These are phyloP conservation scores for Halophytophthora polymorphica DNA, from an alignment of 352 stramenopile genomes.

Conservation along the genomic window DNA sequence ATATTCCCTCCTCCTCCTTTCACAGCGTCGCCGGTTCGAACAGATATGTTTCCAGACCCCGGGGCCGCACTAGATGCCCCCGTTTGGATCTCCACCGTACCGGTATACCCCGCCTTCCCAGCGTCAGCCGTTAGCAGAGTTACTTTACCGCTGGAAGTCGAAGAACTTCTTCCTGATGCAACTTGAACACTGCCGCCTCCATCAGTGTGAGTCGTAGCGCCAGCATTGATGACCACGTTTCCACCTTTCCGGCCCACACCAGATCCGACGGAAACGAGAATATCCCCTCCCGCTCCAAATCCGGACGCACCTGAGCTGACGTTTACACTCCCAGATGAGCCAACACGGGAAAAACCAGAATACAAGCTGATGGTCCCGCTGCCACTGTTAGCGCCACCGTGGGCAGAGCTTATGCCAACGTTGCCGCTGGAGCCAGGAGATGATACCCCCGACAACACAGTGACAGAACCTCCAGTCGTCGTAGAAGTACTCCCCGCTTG, in stretches of 20 bases:
- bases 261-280: conserved; percentile 49
- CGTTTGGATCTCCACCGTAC: conserved; percentile 69
- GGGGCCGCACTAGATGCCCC: conserved; percentile 42
- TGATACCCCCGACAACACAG: conserved; percentile 46
- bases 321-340: conserved; percentile 60
- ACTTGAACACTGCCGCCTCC: conserved; percentile 55
- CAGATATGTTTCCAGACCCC: conserved; percentile 62
- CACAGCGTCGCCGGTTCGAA: conserved; percentile 52
- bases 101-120: conserved; percentile 65
- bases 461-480: conserved; percentile 47
- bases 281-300: conserved; percentile 47
- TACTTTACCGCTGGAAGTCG: conserved; percentile 48
- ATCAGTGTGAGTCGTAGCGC: conserved; percentile 34
- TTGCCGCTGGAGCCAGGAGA: conserved; percentile 44
- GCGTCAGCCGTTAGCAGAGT: conserved; percentile 45
- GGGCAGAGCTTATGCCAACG: conserved; percentile 57
- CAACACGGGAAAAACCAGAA: conserved; percentile 38
- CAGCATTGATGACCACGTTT: conserved; percentile 38
- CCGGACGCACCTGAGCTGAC: conserved; percentile 64
- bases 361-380: conserved; percentile 54
- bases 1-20: conserved; percentile 62
- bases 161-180: conserved; percentile 46
- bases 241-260: conserved; percentile 45
- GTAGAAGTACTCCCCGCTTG: conserved; percentile 44
- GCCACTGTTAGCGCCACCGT: conserved; percentile 41